Percentiles rank a stretch among this genome's conserved stretches.
These are phyloP conservation scores for Coemansia sp. DNA, from an alignment of 192 early-diverging fungal species.

Conservation along the genomic window DNA sequence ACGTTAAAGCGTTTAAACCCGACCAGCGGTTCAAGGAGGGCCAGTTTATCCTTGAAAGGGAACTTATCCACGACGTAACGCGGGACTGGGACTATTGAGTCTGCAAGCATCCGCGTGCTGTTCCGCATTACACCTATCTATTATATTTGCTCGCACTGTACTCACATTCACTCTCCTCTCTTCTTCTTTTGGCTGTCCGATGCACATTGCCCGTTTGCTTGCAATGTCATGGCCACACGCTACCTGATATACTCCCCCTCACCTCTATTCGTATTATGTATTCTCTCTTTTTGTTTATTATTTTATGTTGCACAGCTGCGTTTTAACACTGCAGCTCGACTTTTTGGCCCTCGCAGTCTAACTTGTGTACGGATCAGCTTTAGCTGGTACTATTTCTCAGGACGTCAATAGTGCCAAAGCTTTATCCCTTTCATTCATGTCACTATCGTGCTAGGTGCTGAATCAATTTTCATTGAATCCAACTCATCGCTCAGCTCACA, in stretches of 20 bases:
- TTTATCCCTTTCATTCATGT: background rate
- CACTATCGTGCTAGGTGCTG: background rate
- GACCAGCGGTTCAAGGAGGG: constrained; percentile 52
- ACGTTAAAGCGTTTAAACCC: constrained; percentile 33
- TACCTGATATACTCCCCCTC: background rate
- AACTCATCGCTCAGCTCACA: background rate
- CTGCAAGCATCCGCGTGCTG: constrained; percentile 4
- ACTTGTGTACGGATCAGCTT: background rate
- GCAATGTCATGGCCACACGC: background rate
- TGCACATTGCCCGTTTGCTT: background rate
- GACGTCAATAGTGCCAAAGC: background rate
- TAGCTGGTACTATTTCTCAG: background rate
- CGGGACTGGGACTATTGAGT: constrained; percentile 36
- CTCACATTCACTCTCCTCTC: background rate
- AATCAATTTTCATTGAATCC: background rate
- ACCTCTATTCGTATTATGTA: constrained; percentile 8
- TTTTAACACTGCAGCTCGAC: no score
- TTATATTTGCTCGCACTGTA: constrained; percentile 9
- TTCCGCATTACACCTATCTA: constrained; percentile 1
- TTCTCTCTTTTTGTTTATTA: constrained; percentile 13
- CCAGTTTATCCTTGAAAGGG: constrained; percentile 48
- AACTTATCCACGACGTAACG: constrained; percentile 35
- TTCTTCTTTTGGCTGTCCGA: background rate
- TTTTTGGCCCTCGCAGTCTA: no score
- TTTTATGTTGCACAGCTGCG: background rate